Conservation (phyloP, 2,329 filamentous ascomycete genomes). For the Colletotrichum liaoningense region DNA sequence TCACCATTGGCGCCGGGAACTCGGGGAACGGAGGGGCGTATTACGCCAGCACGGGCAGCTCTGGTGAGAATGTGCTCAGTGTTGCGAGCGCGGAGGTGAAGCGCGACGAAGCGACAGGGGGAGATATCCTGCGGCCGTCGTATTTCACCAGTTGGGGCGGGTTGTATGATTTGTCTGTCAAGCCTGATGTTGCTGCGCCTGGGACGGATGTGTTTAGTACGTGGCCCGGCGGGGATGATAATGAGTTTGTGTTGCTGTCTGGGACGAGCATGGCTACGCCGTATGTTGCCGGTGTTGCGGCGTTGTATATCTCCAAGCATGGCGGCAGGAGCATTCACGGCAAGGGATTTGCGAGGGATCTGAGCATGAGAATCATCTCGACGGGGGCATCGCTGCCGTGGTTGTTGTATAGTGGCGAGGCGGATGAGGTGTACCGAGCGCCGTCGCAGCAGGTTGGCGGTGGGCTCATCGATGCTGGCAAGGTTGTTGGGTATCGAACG, state of each 20-base stretch:
- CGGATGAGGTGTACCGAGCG: constrained; percentile 34
- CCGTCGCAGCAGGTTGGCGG: constrained; percentile 54
- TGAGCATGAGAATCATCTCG: constrained; percentile 48
- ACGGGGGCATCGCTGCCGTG: constrained; percentile 40
- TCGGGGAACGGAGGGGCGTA: constrained; percentile 52
- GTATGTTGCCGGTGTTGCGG: constrained; percentile 56
- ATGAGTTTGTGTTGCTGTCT: constrained; percentile 51
- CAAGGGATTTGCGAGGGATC: constrained; percentile 44
- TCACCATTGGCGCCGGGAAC: constrained; percentile 55
- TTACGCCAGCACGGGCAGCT: constrained; percentile 50
- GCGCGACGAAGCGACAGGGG: background rate
- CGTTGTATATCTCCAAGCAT: constrained; percentile 47
- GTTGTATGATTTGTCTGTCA: constrained; percentile 46
- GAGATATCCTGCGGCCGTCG: constrained; percentile 40
- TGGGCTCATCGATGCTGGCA: constrained; percentile 52
- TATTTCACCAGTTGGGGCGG: constrained; percentile 54
- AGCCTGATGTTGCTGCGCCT: constrained; percentile 56
- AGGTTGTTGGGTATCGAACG: constrained; percentile 48
- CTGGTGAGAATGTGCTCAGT: constrained; percentile 50
- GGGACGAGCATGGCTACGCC: constrained; percentile 63
- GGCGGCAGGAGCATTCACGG: constrained; percentile 47
- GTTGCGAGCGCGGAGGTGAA: constrained; percentile 51
- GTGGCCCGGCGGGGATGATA: constrained; percentile 39
- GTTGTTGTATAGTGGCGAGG: constrained; percentile 2
- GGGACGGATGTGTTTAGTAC: constrained; percentile 55